A percentile compares a stretch with the other conserved stretches of the same genome.
Conservation (phyloP, 139 green algal species). For the Penium margaritaceum region DNA sequence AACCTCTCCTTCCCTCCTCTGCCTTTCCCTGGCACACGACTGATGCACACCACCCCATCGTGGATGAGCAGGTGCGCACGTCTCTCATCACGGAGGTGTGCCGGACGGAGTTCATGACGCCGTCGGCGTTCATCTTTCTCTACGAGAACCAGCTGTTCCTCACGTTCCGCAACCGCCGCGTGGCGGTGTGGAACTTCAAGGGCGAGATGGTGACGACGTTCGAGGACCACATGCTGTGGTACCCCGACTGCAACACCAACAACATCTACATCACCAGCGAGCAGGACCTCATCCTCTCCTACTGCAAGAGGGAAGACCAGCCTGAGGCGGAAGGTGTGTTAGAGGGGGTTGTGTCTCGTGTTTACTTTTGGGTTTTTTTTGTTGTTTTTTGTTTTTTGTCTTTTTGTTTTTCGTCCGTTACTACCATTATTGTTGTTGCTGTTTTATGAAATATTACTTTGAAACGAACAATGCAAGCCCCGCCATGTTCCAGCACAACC, state of each 20-base stretch:
- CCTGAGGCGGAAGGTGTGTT: too few relatives aligned
- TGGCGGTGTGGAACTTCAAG: conserved; percentile 54
- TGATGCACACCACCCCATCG: too few relatives aligned
- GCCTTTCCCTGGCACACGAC: too few relatives aligned
- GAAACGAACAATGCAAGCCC: too few relatives aligned
- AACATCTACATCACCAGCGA: conserved; percentile 57
- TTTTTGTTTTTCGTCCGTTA: too few relatives aligned
- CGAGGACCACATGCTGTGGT: conserved; percentile 55
- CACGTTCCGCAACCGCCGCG: conserved; percentile 50
- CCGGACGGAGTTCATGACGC: conserved; percentile 49
- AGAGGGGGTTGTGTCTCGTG: conserved; percentile 50
- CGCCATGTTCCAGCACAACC: too few relatives aligned
- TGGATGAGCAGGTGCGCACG: conserved; percentile 40
- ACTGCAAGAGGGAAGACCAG: conserved; percentile 51
- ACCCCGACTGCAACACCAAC: conserved; percentile 57
- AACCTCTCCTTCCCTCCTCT: too few relatives aligned
- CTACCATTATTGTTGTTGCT: too few relatives aligned
- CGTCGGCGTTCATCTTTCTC: conserved; percentile 57
- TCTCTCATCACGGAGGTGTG: conserved; percentile 39
- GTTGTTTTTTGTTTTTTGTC: too few relatives aligned
- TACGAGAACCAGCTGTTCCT: conserved; percentile 58
- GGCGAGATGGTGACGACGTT: conserved; percentile 54
- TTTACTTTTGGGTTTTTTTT: too few relatives aligned
- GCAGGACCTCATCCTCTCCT: conserved; percentile 58
- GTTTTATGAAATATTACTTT: too few relatives aligned